Evolutionary conservation across 441 rosid genomes (phyloP), one percentile per base, ranked within the genome.

Genomic region (Melastoma candidum): DNA sequence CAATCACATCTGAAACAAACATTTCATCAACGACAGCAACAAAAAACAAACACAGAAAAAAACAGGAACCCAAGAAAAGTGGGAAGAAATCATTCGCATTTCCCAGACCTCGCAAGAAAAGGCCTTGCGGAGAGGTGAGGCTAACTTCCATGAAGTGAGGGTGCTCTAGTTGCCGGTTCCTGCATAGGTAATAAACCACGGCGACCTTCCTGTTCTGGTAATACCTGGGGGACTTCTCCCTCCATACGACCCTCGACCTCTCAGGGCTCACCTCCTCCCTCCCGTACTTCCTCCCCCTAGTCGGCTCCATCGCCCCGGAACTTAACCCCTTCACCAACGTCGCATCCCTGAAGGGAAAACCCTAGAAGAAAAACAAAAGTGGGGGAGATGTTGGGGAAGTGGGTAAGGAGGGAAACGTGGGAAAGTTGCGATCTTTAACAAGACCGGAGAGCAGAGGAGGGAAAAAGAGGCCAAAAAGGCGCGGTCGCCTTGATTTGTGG

Each of bases 141-240:
- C 78, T 75, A 53, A 93, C 96, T 59, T 86, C 93, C 51, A 93
- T 89, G 84, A 89, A 86, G 63, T 93, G 98, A 65, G 98, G 98
- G 65, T 93, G 98, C 59, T 93, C 98, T 9, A 93, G 97, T 74
- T 82, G 95, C 46, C 90, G 90, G 59, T 89, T 93, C 61, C 88
- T 70, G 62, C 83, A 84, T 47, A 93, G 81, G 48, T 93, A 93
- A 69, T 93, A 89, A 71, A 93, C 96, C 47, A 89, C 84, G n/a
- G 89, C 68, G 7, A 85, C 94, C 68, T 78, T 92, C 57, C 88
- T 74, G 11, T 57, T 71, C 66, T 75, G 75, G 53, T 82, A 78
- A 51, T 85, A 87, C 72, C 82, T 85, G 0, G 94, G 95, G 17
- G 96, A 83, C 60, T 71, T 85, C 81, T 92, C 95, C 12, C 79